phyloP scores from a whole-genome alignment of 208 protist genomes.

The Endotrypanum monterogeii region DNA sequence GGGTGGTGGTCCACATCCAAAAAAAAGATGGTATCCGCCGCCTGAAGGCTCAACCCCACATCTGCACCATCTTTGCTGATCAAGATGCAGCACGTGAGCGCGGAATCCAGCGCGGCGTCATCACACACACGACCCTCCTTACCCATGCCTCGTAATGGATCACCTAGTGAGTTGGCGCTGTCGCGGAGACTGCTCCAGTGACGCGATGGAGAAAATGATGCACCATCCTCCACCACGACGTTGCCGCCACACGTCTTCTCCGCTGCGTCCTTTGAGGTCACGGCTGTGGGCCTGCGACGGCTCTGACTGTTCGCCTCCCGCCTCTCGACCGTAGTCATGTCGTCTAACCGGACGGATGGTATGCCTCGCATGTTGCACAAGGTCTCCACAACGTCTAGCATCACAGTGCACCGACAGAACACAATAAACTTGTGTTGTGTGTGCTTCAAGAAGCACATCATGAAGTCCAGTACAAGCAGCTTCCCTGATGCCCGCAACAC shows the following conservation, averaged over 20 bases:
- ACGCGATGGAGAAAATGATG: too few species aligned
- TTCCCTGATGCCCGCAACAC: constrained; percentile 75
- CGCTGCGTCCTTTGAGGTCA: not conserved
- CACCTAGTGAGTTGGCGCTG: too few species aligned
- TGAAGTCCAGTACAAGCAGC: constrained; percentile 85
- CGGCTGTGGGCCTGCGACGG: constrained; percentile 62
- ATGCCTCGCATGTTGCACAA: constrained; percentile 45
- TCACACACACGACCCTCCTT: constrained; percentile 1
- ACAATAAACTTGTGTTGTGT: constrained; percentile 91
- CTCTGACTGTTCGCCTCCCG: constrained; percentile 81
- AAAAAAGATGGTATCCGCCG: constrained; percentile 96
- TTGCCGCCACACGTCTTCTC: not conserved
- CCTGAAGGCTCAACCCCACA: constrained; percentile 96
- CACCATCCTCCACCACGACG: too few species aligned
- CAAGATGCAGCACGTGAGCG: constrained; percentile 80
- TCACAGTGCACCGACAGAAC: constrained; percentile 94
- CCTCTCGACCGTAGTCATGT: constrained; percentile 43
- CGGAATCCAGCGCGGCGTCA: not conserved
- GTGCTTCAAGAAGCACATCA: constrained; percentile 70
- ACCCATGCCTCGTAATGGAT: too few species aligned
- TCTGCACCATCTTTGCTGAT: constrained; percentile 96
- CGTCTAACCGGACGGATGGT: constrained; percentile 74
- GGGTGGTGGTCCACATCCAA: constrained; percentile 97
- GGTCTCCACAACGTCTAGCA: constrained; percentile 81
- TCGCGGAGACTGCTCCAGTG: too few species aligned